These are phyloP conservation scores for Byssoonygena ceratinophila DNA, from an alignment of 2,329 filamentous ascomycete genomes.

Conservation along the genomic window DNA sequence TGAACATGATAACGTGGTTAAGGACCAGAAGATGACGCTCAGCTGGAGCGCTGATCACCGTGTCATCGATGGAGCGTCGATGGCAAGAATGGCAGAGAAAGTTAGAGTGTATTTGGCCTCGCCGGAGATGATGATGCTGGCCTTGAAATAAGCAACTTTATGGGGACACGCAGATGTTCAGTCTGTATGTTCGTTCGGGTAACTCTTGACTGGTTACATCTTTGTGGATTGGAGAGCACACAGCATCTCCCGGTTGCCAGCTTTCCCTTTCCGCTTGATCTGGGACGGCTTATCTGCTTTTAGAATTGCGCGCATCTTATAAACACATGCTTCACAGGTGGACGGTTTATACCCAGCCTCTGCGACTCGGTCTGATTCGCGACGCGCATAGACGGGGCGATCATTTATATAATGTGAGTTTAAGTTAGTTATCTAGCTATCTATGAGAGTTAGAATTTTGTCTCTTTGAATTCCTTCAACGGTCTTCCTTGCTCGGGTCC, in stretches of 20 bases:
- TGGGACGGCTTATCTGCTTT: background rate
- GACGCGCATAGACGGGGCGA: background rate
- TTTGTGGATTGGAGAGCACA: background rate
- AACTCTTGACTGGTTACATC: background rate
- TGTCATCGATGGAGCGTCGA: slow-evolving; percentile 86
- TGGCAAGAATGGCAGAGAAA: slow-evolving; percentile 78
- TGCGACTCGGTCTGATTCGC: background rate
- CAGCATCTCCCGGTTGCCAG: background rate
- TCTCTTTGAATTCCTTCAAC: no score
- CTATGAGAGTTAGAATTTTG: no score
- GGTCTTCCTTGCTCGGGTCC: no score
- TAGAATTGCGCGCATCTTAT: background rate
- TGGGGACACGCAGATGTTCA: background rate
- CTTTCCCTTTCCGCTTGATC: background rate
- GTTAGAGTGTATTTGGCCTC: slow-evolving; percentile 70
- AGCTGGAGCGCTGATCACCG: slow-evolving; percentile 96
- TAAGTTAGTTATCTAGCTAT: background rate
- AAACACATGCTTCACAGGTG: background rate
- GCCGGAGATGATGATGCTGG: slow-evolving; percentile 76
- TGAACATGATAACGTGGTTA: slow-evolving; percentile 49
- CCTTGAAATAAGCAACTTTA: slow-evolving; percentile 52
- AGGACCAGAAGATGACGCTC: slow-evolving; percentile 73
- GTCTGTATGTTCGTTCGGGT: background rate
- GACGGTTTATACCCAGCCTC: background rate
- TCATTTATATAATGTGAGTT: background rate